These are phyloP conservation scores for Tanacetum coccineum DNA, from an alignment of 129 eudicot species.

Conservation along the genomic window DNA sequence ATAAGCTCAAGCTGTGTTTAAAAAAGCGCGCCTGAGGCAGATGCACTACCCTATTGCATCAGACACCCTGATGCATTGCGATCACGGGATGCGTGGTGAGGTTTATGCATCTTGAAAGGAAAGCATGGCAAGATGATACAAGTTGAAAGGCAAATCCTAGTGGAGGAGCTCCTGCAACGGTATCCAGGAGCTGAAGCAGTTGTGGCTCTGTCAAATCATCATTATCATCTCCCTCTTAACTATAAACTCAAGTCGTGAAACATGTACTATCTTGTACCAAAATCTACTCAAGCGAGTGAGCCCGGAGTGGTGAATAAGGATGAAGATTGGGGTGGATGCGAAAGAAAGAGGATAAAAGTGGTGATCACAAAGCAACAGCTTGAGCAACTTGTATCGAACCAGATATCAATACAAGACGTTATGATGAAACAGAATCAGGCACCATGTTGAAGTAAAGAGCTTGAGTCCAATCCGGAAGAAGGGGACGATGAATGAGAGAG, in stretches of 20 bases:
- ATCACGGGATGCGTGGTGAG: too few species aligned
- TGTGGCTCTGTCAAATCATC: too few species aligned
- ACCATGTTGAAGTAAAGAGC: too few species aligned
- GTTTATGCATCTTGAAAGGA: not conserved
- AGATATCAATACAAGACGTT: slow-evolving; percentile 1
- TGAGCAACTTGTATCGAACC: not conserved
- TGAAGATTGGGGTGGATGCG: not conserved
- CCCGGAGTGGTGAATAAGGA: not conserved
- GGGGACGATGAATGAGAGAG: too few species aligned
- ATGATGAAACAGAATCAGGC: not conserved
- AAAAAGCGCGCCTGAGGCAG: too few species aligned
- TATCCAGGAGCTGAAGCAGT: not conserved
- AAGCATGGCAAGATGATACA: not conserved
- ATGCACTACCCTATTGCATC: too few species aligned
- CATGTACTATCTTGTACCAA: not conserved
- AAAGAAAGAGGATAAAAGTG: not conserved
- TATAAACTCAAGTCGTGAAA: not conserved
- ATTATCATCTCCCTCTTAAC: not conserved
- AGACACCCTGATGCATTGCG: too few species aligned
- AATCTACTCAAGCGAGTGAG: not conserved
- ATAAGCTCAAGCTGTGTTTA: too few species aligned
- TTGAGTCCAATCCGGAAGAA: too few species aligned
- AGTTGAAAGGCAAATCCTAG: not conserved
- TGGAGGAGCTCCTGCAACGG: not conserved
- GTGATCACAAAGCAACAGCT: slow-evolving; percentile 10